Percentiles rank a stretch among this genome's conserved stretches.
phyloP scores from a whole-genome alignment of 768 basidiomycete genomes.

The Kwoniella sp. region DNA sequence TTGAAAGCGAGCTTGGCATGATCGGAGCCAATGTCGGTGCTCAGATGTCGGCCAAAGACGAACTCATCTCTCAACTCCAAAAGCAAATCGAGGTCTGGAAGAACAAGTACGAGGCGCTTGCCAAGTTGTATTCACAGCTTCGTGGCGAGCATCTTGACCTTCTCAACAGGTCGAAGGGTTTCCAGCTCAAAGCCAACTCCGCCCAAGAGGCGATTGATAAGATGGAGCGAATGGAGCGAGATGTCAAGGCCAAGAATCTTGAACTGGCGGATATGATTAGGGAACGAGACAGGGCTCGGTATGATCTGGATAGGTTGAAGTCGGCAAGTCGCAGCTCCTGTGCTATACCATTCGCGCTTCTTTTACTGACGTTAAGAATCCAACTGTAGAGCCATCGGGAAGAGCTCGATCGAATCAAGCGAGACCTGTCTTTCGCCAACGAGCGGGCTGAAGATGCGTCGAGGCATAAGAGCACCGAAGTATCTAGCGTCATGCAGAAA shows the following conservation, averaged over 20 bases:
- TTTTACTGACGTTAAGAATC: neutral
- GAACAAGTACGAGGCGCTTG: slow-evolving; percentile 97
- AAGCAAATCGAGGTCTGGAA: slow-evolving; percentile 96
- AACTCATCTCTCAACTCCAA: slow-evolving; percentile 90
- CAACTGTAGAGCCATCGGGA: slow-evolving; percentile 75
- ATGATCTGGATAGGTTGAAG: slow-evolving; percentile 91
- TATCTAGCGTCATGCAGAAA: slow-evolving; percentile 80
- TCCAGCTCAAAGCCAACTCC: slow-evolving; percentile 97
- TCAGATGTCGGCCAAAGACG: slow-evolving; percentile 89
- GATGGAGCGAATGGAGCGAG: slow-evolving; percentile 98
- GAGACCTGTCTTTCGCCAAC: slow-evolving; percentile 91
- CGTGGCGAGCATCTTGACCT: slow-evolving; percentile 96
- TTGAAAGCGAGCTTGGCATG: slow-evolving; percentile 82
- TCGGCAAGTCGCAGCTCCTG: slow-evolving; percentile 61
- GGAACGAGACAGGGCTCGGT: slow-evolving; percentile 91
- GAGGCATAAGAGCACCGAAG: slow-evolving; percentile 88
- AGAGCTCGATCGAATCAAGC: slow-evolving; percentile 84
- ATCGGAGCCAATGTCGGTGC: slow-evolving; percentile 75
- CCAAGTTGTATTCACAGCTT: slow-evolving; percentile 97
- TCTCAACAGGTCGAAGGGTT: slow-evolving; percentile 92
- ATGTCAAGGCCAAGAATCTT: slow-evolving; percentile 96
- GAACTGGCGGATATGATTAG: slow-evolving; percentile 99
- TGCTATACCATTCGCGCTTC: too few relatives aligned
- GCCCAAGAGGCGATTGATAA: slow-evolving; percentile 96
- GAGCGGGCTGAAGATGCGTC: slow-evolving; percentile 95